Conservation (phyloP, 495 filamentous ascomycete genomes). For the Aspergillus ellipticus region DNA sequence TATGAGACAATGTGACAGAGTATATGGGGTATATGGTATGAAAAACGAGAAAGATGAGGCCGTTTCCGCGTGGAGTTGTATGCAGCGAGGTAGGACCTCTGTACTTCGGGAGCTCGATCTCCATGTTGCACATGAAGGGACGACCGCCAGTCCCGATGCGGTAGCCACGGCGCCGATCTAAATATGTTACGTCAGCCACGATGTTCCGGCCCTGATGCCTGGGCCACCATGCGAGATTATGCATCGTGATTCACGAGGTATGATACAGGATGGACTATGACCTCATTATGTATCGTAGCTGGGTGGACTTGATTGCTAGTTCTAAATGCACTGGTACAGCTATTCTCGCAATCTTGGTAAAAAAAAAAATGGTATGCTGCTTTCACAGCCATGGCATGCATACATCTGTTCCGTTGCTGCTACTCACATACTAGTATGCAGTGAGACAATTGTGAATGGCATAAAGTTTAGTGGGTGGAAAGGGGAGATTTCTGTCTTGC, state of each 20-base stretch:
- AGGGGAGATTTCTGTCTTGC: neutral
- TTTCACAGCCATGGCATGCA: neutral
- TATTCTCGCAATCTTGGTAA: too few relatives aligned
- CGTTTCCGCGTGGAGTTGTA: neutral
- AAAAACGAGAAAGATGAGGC: too few relatives aligned
- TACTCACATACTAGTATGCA: too few relatives aligned
- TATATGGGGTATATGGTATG: neutral
- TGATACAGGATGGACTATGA: neutral
- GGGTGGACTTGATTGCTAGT: too few relatives aligned
- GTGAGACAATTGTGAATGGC: too few relatives aligned
- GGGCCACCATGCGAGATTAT: neutral
- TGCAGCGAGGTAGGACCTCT: slow-evolving; percentile 1
- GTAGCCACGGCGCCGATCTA: neutral
- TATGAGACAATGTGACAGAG: too few relatives aligned
- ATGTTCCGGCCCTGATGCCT: neutral
- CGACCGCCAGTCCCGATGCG: neutral
- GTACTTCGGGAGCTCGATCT: neutral
- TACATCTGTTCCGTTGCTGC: neutral
- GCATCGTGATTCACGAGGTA: neutral
- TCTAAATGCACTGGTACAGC: too few relatives aligned
- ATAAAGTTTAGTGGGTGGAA: too few relatives aligned
- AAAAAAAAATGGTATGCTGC: too few relatives aligned
- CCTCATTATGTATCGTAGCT: too few relatives aligned
- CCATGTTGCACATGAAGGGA: slow-evolving; percentile 5
- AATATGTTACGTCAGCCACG: slow-evolving; percentile 1